phyloP scores from a whole-genome alignment of 192 early-diverging fungal species.

The Rhizophlyctis rosea region DNA sequence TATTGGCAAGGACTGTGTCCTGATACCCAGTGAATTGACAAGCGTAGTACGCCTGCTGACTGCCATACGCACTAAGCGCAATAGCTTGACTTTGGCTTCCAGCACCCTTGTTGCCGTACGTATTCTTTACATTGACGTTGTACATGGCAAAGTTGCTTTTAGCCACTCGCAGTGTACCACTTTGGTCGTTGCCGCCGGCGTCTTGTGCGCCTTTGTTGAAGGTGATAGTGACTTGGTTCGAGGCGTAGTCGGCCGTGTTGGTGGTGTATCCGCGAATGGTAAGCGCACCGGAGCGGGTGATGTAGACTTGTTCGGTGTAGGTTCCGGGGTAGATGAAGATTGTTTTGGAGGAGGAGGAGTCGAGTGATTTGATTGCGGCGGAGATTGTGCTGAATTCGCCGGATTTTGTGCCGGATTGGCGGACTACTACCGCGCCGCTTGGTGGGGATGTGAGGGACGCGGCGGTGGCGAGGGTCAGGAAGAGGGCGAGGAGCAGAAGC shows the following conservation, averaged over 20 bases:
- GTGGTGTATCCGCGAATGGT: conserved; percentile 11
- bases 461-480: no score
- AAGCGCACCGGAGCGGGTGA: conserved; percentile 1
- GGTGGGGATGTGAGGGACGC: conserved; percentile 13
- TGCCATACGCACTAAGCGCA: background rate
- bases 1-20: conserved; percentile 2
- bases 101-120: background rate
- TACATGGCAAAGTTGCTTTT: conserved; percentile 1
- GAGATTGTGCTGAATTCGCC: background rate
- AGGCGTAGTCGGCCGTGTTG: background rate
- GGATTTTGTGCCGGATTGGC: background rate
- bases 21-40: background rate
- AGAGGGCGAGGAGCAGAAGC: no score
- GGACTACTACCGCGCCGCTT: conserved; percentile 8
- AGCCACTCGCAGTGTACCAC: conserved; percentile 5
- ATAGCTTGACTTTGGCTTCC: background rate
- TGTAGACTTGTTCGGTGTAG: conserved; percentile 13
- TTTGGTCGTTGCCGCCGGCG: conserved; percentile 5
- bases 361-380: conserved; percentile 7
- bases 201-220: background rate
- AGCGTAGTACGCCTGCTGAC: background rate
- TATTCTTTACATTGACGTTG: conserved; percentile 18
- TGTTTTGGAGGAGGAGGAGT: background rate
- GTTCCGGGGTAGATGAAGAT: conserved; percentile 19
- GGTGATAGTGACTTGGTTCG: background rate